Conservation (phyloP, 1,139 yeast species). For the Suhomyces wounanorum region DNA sequence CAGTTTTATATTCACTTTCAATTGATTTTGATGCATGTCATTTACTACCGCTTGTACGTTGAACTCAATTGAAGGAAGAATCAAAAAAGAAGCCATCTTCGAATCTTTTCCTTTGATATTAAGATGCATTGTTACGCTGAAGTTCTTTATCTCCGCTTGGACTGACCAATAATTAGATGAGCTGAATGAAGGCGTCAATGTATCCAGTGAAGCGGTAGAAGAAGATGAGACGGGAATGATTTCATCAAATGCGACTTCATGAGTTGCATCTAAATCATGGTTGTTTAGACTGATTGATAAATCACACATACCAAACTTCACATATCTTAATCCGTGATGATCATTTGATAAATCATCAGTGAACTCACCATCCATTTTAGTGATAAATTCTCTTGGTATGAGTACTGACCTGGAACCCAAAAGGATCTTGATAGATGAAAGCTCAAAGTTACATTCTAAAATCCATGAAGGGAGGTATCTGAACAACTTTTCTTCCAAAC, state of each 20-base stretch:
- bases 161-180: slow-evolving; percentile 24
- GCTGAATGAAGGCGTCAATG: slow-evolving; percentile 19
- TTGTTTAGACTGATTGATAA: slow-evolving; percentile 16
- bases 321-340: slow-evolving; percentile 42
- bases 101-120: slow-evolving; percentile 20
- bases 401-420: slow-evolving; percentile 66
- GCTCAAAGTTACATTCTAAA: slow-evolving; percentile 33
- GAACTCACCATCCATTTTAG: slow-evolving; percentile 33
- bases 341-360: slow-evolving; percentile 40
- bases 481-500: slow-evolving; percentile 30
- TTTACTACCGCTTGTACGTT: slow-evolving; percentile 18
- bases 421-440: slow-evolving; percentile 34
- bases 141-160: slow-evolving; percentile 15
- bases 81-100: slow-evolving; percentile 15
- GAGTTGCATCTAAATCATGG: slow-evolving; percentile 1
- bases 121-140: slow-evolving; percentile 32
- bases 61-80: slow-evolving; percentile 23
- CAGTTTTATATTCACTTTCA: slow-evolving; percentile 31
- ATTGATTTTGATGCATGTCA: slow-evolving; percentile 21
- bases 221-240: slow-evolving; percentile 11
- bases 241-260: slow-evolving; percentile 1
- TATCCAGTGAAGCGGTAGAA: slow-evolving; percentile 26
- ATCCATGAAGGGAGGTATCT: slow-evolving; percentile 51
- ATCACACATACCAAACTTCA: slow-evolving; percentile 13
- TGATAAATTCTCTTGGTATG: slow-evolving; percentile 45